Conservation (phyloP, 805 yeast species). For the Saccharomycopsis lassenensis region DNA sequence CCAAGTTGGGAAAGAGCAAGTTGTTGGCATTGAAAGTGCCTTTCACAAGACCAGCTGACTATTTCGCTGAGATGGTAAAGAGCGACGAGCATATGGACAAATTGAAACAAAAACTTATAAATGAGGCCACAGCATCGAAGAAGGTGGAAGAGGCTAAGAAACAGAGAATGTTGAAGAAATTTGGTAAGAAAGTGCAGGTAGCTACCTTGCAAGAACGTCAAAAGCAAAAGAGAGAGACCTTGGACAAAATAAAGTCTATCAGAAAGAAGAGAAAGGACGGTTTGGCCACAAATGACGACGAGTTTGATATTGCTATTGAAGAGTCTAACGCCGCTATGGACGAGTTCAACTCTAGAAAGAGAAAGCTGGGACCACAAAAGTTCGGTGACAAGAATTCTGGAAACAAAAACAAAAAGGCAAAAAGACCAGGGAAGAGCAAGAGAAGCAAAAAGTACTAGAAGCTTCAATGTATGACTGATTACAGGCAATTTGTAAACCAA, state of each 20-base stretch:
- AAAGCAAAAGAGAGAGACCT: conserved; percentile 80
- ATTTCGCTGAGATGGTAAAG: conserved; percentile 97
- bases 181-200: conserved; percentile 93
- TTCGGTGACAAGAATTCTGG: conserved; percentile 1
- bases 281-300: conserved; percentile 40
- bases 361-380: conserved; percentile 8
- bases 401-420: conserved; percentile 9
- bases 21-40: conserved; percentile 66
- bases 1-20: conserved; percentile 54
- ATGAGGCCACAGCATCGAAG: too few relatives aligned
- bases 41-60: conserved; percentile 87
- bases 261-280: conserved; percentile 63
- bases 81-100: conserved; percentile 97
- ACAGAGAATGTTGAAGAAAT: conserved; percentile 91
- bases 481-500: too few relatives aligned
- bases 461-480: too few relatives aligned
- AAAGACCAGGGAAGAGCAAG: conserved; percentile 18
- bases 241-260: conserved; percentile 83
- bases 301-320: conserved; percentile 85
- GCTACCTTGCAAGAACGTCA: conserved; percentile 90
- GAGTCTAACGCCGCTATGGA: conserved; percentile 65
- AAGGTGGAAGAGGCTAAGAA: conserved; percentile 89
- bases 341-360: conserved; percentile 22
- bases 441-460: conserved; percentile 5
- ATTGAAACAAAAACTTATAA: conserved; percentile 67